Base-by-base conservation (phyloP, 768 basidiomycete species). In the Chalciporus piperatus region DNA sequence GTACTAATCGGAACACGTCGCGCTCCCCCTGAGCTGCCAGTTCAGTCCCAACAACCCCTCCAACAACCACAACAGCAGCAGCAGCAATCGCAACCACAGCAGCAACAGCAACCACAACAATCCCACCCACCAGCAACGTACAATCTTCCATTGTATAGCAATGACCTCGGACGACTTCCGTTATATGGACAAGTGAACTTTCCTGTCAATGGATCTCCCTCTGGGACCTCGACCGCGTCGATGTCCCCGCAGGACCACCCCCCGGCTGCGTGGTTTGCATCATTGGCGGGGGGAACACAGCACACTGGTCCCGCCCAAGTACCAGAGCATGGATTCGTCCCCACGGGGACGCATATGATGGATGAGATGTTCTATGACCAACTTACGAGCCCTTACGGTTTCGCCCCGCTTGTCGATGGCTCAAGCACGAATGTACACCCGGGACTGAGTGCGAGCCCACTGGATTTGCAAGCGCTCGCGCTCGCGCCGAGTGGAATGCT, bases 81-180 rank as follows among this genome's bases (percentile, higher is more conserved):
- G 12, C 33, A 8, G 5, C 51, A 58, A 20, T 40, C 56, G n/a
- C 62, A 51, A 7, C 55, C 51, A 30, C 22, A 47, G 6, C 63
- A 65, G 10, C 53, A 48, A 2, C 35, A 39, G n/a, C n/a, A n/a
- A n/a, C n/a, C 33, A 33, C 4, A 0, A 49, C 38, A 1, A 22
- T 58, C 50, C 56, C 50, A 32, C 59, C 48, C 19, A 54, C 35
- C 47, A 3, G 47, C 48, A 20, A 16, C 58, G 3, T 72, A 69
- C 51, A 62, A 72, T 14, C 68, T 84, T 4, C 83, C 84, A 0
- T 74, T 82, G 60, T 79, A 83, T 59, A 77, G 74, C 59, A 76
- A 76, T 42, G 83, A 84, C 48, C 67, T 85, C 5, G 83, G 82
- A 3, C 70, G 79, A 38, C 64, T 84, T 1, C 84, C 83, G 1